Conservation (phyloP, 306 rosid species). For the Carpinus fangiana region DNA sequence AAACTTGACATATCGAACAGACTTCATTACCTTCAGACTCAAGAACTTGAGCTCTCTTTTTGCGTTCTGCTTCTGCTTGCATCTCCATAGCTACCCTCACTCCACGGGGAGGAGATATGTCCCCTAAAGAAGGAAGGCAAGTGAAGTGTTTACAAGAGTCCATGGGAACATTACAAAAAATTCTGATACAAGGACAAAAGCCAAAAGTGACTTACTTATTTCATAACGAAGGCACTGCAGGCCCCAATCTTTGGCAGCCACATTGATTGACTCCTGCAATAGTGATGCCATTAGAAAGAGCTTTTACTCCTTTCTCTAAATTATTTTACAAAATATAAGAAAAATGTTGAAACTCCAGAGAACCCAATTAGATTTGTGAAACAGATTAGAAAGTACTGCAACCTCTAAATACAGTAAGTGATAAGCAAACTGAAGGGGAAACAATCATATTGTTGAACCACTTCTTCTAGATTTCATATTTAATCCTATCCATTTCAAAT, state of each 20-base stretch:
- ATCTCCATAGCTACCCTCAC: slow-evolving; percentile 97
- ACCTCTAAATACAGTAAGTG: background rate
- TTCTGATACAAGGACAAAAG: slow-evolving; percentile 16
- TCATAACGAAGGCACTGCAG: slow-evolving; percentile 94
- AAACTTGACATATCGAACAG: slow-evolving; percentile 15
- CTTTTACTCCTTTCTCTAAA: slow-evolving; percentile 5
- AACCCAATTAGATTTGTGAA: background rate
- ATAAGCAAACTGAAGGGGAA: background rate
- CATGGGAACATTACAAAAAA: slow-evolving; percentile 7
- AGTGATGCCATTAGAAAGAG: slow-evolving; percentile 27
- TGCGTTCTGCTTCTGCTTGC: slow-evolving; percentile 99
- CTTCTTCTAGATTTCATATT: background rate
- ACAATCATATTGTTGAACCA: background rate
- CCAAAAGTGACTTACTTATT: slow-evolving; percentile 59
- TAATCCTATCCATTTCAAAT: background rate
- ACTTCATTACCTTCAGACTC: slow-evolving; percentile 80
- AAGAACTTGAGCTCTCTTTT: slow-evolving; percentile 94
- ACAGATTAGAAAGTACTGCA: background rate
- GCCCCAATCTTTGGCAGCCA: slow-evolving; percentile 92
- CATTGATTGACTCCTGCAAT: slow-evolving; percentile 77
- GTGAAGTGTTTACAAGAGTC: slow-evolving; percentile 10
- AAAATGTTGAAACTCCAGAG: background rate
- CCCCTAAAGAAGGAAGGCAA: slow-evolving; percentile 61
- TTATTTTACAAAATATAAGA: background rate
- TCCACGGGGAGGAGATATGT: slow-evolving; percentile 94